These are phyloP conservation scores for Backusella liffmaniae DNA, from an alignment of 192 early-diverging fungal species.

Conservation along the genomic window DNA sequence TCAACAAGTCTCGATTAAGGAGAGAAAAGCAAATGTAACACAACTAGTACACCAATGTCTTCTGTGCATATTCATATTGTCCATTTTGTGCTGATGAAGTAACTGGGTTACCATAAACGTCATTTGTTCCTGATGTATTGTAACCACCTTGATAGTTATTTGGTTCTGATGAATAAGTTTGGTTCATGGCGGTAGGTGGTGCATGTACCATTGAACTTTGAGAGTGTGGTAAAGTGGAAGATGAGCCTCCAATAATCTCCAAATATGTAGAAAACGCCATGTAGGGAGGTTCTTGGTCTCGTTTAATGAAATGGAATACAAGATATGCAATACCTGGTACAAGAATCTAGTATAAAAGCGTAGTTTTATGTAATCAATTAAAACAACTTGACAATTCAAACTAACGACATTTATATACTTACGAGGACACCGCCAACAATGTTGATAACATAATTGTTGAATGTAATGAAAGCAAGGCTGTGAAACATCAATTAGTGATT, in stretches of 20 bases:
- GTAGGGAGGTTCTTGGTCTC: not conserved
- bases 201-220: not conserved
- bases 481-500: not conserved
- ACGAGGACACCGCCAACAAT: constrained; percentile 1
- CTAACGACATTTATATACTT: not conserved
- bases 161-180: not conserved
- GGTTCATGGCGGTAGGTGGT: not conserved
- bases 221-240: not conserved
- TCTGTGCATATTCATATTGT: constrained; percentile 1
- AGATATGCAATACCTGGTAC: constrained; percentile 1
- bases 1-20: not conserved
- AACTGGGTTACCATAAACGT: not conserved
- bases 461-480: constrained; percentile 15
- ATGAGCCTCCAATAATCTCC: not conserved
- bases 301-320: not conserved
- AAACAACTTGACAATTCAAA: not conserved
- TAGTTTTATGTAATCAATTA: not conserved
- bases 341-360: not conserved
- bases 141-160: not conserved
- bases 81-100: not conserved
- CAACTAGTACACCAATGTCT: constrained; percentile 1
- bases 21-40: not conserved
- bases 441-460: not conserved
- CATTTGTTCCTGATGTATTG: not conserved
- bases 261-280: constrained; percentile 5